phyloP scores from a whole-genome alignment of 2,329 filamentous ascomycete species.

The Xylaria sp. region DNA sequence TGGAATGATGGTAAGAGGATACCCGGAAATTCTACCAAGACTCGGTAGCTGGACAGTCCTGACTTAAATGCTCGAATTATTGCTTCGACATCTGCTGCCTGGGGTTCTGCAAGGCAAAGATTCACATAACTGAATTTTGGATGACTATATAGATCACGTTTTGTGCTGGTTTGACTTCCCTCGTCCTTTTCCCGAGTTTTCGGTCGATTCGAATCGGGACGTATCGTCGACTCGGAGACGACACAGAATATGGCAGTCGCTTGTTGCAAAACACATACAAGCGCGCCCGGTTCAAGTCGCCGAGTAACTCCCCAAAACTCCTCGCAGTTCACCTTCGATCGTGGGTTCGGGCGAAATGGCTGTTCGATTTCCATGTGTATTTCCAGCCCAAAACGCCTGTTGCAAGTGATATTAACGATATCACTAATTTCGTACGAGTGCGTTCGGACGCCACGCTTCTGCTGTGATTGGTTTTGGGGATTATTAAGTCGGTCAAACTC shows the following conservation, averaged over 20 bases:
- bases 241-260: conserved; percentile 5
- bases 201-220: not conserved
- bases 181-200: not conserved
- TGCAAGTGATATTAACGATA: conserved; percentile 43
- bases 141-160: not conserved
- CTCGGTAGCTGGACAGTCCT: not conserved
- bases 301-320: conserved; percentile 1
- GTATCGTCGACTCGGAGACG: conserved; percentile 8
- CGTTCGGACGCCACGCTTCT: conserved; percentile 41
- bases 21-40: conserved; percentile 65
- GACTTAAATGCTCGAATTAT: conserved; percentile 8
- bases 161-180: not conserved
- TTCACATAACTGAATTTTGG: conserved; percentile 6
- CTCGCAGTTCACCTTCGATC: not conserved
- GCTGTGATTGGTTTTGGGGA: conserved; percentile 21
- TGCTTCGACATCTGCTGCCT: not conserved
- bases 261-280: conserved; percentile 6
- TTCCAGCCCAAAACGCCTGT: conserved; percentile 48
- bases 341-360: conserved; percentile 38
- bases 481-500: not conserved
- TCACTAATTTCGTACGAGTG: conserved; percentile 45
- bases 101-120: conserved; percentile 4
- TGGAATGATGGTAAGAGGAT: conserved; percentile 63
- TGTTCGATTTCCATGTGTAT: conserved; percentile 54
- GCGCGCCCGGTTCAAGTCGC: not conserved